phyloP scores from a whole-genome alignment of 768 basidiomycete genomes.

The Termitomyces titanicus region DNA sequence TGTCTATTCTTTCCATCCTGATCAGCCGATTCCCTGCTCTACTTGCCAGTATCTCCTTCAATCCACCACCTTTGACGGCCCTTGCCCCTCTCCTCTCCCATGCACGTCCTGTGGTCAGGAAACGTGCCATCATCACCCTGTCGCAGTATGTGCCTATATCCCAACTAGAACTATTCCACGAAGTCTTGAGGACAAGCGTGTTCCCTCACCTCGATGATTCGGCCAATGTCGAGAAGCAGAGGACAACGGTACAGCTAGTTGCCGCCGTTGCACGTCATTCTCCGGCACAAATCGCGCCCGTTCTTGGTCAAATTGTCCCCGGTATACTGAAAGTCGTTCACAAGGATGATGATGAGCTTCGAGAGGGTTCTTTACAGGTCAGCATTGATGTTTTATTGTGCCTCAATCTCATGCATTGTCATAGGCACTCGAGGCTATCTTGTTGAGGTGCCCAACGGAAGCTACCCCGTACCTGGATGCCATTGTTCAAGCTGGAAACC shows the following conservation, averaged over 20 bases:
- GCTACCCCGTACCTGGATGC: slow-evolving; percentile 65
- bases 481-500: slow-evolving; percentile 68
- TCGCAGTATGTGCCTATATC: slow-evolving; percentile 82
- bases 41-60: slow-evolving; percentile 48
- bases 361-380: slow-evolving; percentile 79
- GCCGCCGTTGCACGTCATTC: slow-evolving; percentile 78
- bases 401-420: background rate
- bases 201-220: slow-evolving; percentile 52
- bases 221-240: slow-evolving; percentile 63
- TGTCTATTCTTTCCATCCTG: slow-evolving; percentile 84
- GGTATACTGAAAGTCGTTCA: slow-evolving; percentile 66
- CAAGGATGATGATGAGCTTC: slow-evolving; percentile 78
- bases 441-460: slow-evolving; percentile 82
- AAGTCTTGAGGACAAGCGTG: slow-evolving; percentile 57
- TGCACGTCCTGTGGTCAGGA: slow-evolving; percentile 81
- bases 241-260: slow-evolving; percentile 74
- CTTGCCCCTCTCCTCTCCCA: slow-evolving; percentile 74
- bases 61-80: slow-evolving; percentile 59
- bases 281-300: slow-evolving; percentile 59
- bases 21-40: slow-evolving; percentile 80
- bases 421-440: slow-evolving; percentile 81
- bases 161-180: slow-evolving; percentile 54
- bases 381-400: background rate
- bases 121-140: slow-evolving; percentile 84
- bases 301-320: slow-evolving; percentile 61